These are phyloP conservation scores for Cyanodermella asteris DNA, from an alignment of 2,329 filamentous ascomycete species.

Conservation along the genomic window DNA sequence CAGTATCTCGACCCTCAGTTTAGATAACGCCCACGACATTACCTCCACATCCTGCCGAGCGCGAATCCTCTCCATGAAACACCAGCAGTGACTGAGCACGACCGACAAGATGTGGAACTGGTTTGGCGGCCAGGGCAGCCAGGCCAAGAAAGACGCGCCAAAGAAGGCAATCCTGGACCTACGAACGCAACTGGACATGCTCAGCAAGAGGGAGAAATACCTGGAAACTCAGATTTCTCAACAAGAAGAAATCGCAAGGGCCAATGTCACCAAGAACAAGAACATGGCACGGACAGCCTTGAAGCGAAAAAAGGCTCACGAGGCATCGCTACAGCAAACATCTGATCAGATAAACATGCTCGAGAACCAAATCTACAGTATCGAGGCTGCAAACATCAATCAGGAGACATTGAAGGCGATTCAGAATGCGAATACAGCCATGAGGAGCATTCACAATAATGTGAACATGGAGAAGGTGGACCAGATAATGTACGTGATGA, in stretches of 20 bases:
- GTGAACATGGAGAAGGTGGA: constrained; percentile 90
- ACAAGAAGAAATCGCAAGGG: constrained; percentile 70
- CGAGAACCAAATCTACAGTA: constrained; percentile 87
- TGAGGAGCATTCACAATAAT: constrained; percentile 80
- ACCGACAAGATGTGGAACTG: constrained; percentile 47
- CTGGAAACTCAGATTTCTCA: constrained; percentile 81
- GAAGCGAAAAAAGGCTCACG: constrained; percentile 82
- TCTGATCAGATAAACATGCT: constrained; percentile 73
- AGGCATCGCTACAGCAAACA: constrained; percentile 81
- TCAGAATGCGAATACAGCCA: constrained; percentile 73
- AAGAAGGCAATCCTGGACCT: constrained; percentile 90
- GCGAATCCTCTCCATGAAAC: neutral
- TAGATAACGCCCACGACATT: no score
- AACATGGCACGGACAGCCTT: constrained; percentile 73
- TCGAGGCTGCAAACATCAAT: constrained; percentile 98
- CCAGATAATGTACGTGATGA: constrained; percentile 72
- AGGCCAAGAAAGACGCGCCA: constrained; percentile 78
- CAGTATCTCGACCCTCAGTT: no score
- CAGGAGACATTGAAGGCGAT: constrained; percentile 86
- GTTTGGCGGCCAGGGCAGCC: constrained; percentile 67
- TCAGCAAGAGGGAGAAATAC: constrained; percentile 88
- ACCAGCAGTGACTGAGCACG: constrained; percentile 2
- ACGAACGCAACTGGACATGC: constrained; percentile 81
- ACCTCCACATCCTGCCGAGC: constrained; percentile 6
- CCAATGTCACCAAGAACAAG: constrained; percentile 77